Evolutionary conservation across 2,329 filamentous ascomycete species (phyloP), one percentile per base, ranked within the genome.

Genomic region (Arachnomyces sp.): DNA sequence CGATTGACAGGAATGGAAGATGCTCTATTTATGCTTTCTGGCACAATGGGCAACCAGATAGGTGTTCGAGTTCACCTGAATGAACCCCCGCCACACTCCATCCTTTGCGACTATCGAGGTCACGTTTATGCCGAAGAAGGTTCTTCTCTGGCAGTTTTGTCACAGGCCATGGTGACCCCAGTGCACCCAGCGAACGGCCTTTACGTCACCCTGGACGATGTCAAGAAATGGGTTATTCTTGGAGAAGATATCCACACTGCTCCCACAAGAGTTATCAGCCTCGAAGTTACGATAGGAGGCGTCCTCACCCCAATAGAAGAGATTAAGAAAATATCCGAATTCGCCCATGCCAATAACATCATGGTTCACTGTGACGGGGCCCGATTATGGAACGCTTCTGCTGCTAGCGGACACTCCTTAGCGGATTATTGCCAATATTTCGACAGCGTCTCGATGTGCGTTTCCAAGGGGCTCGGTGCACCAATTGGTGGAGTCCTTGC

Each of bases 201-300:
- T 28, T 41, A 38, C 20, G 18, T 29, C 30, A 49, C 33, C 15
- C 31, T 39, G 15, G 76, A 81, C 20, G 85, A 92, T 50, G 64
- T 92, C 12, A 59, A 77, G 55, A 69, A 72, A 44, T 65, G 81
- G 46, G 74, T 73, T 9, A 67, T 78, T 1, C 54, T 85, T 28
- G 70, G 72, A 48, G 74, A 81, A 42, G 78, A 89, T 51, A 73
- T 89, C 8, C 83, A 89, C 57, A 67, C 70, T n/a, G 84, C 81
- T 52, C 84, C 85, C 0, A 90, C 85, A 0, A 73, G 74, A 25
- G 76, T 92, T 35, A 84, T 93, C 48, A 77, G 73, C 45, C 69
- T 92, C 17, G 86, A 92, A 56, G 89, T 90, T 57, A 92, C 85
- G 1, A 71, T 90, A 38, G 75, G 75, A 36, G 86, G 86, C 29